Evolutionary conservation across 2,329 filamentous ascomycete genomes (phyloP), one percentile per base, ranked within the genome.

Genomic region (Zymoseptoria crescenta): DNA sequence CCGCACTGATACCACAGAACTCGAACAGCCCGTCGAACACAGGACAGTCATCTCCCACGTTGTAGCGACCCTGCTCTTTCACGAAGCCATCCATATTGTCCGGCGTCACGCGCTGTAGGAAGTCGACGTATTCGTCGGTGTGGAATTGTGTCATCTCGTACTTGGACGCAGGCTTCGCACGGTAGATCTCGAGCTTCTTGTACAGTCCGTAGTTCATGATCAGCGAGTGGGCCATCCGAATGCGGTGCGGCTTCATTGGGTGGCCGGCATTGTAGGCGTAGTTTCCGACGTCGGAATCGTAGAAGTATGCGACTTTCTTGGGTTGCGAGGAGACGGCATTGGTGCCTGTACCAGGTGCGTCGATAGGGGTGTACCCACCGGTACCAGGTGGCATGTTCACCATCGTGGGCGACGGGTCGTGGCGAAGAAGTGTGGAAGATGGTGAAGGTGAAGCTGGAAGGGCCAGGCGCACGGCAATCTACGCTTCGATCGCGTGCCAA

Each of bases 251-350:
- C 73, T 86, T 86, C 84, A 87, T 87, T 35, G 84, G 83, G 74
- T 81, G 83, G n/a, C 82, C 82, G 10, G 83, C 81, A 59, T 96
- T 91, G 72, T 97, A 97, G 73, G 93, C 92, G 79, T 96, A 97
- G 76, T 97, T 97, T 65, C 93, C 93, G 72, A 97, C 94, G 77
- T 97, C 93, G 2, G 90, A 95, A 73, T 97, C 93, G 81, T 97
- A 97, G 76, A 97, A 97, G 78, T 97, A 97, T 58, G 93, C 93
- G 59, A 97, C 90, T 72, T 93, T 91, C 77, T 94, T 96, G 73
- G 83, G 82, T 67, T 79, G 77, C 27, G 76, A 77, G 52, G 69
- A 56, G 10, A 77, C 70, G 56, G 79, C 79, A 73, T 82, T 81
- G 56, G 74, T 67, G 59, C 75, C 77, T 27, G 74, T 67, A 59